Percentiles rank a stretch among this genome's conserved stretches.
Evolutionary conservation across 768 basidiomycete genomes (phyloP).

Genomic region (Tricholoma sp.): DNA sequence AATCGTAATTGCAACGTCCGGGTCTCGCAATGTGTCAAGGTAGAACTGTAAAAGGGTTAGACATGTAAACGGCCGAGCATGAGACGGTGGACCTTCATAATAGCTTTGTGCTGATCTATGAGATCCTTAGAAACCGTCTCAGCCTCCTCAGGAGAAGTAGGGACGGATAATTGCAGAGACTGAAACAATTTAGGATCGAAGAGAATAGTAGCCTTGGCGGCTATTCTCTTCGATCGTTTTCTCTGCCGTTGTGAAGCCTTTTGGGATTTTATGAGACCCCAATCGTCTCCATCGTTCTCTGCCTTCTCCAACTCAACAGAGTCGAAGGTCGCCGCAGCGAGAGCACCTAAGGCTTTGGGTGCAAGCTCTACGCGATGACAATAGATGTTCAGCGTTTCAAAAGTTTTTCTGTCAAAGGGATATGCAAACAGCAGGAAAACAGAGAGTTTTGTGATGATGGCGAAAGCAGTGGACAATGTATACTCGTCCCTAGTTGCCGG

Average conservation of each 20-base stretch:
- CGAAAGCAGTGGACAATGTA: constrained; percentile 13
- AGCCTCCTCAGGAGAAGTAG: constrained; percentile 9
- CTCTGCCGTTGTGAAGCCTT: constrained; percentile 1
- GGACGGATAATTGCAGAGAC: constrained; percentile 6
- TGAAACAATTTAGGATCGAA: not conserved
- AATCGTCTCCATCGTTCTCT: constrained; percentile 4
- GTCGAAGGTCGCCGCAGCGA: constrained; percentile 9
- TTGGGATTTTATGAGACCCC: constrained; percentile 12
- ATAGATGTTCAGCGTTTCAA: constrained; percentile 12
- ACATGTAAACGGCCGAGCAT: constrained; percentile 17
- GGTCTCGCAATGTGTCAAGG: constrained; percentile 9
- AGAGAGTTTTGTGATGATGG: constrained; percentile 21
- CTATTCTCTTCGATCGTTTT: constrained; percentile 10
- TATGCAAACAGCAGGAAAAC: constrained; percentile 19
- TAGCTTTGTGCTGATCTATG: constrained; percentile 6
- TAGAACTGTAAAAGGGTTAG: constrained; percentile 13
- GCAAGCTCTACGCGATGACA: constrained; percentile 19
- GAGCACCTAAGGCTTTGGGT: constrained; percentile 16
- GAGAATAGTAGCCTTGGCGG: not conserved
- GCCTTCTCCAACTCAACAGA: constrained; percentile 2
- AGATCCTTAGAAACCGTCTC: constrained; percentile 1
- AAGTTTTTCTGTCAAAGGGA: constrained; percentile 3
- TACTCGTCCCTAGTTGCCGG: constrained; percentile 11
- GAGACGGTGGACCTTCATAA: constrained; percentile 7
- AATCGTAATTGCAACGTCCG: constrained; percentile 11